A percentile compares a stretch with the other conserved stretches of the same genome.
Conservation (phyloP, 2,329 filamentous ascomycete genomes). For the Ophiocordyceps camponoti-rufipedis region DNA sequence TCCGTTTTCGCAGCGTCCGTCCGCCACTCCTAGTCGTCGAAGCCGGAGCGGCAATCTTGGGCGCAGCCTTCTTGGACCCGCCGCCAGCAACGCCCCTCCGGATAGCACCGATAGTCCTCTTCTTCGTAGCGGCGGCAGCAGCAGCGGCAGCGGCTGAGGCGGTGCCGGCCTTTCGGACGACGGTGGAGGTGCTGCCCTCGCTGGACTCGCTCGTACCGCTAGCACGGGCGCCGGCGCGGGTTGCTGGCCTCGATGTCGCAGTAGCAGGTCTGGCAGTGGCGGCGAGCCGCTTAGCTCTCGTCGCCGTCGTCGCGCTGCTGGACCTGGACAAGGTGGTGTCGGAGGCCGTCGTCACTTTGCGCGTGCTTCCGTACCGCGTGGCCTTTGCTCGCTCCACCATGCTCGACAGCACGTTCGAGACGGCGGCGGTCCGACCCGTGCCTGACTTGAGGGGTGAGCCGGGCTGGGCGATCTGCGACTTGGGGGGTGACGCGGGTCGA, state of each 20-base stretch:
- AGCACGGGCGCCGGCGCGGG: slow-evolving; percentile 30
- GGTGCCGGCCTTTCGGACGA: slow-evolving; percentile 34
- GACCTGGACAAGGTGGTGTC: slow-evolving; percentile 22
- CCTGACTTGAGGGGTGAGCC: slow-evolving; percentile 42
- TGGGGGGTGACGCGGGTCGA: slow-evolving; percentile 31
- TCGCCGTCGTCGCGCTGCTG: slow-evolving; percentile 11
- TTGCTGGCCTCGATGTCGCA: slow-evolving; percentile 14
- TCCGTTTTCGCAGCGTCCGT: slow-evolving; percentile 37
- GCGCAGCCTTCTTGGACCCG: slow-evolving; percentile 29
- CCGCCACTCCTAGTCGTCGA: slow-evolving; percentile 25
- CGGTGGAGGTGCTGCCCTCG: slow-evolving; percentile 44
- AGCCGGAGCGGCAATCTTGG: slow-evolving; percentile 19
- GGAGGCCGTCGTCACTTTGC: slow-evolving; percentile 27
- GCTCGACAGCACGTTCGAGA: slow-evolving; percentile 29
- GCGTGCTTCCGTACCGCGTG: slow-evolving; percentile 27
- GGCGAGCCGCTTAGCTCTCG: slow-evolving; percentile 17
- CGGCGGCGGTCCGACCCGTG: slow-evolving; percentile 18
- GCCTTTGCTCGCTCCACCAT: slow-evolving; percentile 45
- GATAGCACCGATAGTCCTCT: slow-evolving; percentile 34
- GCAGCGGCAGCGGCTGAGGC: slow-evolving; percentile 16
- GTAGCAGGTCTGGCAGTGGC: slow-evolving; percentile 15
- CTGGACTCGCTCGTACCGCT: slow-evolving; percentile 46
- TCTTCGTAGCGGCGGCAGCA: slow-evolving; percentile 21
- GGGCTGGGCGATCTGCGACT: slow-evolving; percentile 38
- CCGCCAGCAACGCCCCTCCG: slow-evolving; percentile 31